Evolutionary conservation across 371 early-diverging fungal genomes (phyloP).

Genomic region (Cokeromyces recurvatus): DNA sequence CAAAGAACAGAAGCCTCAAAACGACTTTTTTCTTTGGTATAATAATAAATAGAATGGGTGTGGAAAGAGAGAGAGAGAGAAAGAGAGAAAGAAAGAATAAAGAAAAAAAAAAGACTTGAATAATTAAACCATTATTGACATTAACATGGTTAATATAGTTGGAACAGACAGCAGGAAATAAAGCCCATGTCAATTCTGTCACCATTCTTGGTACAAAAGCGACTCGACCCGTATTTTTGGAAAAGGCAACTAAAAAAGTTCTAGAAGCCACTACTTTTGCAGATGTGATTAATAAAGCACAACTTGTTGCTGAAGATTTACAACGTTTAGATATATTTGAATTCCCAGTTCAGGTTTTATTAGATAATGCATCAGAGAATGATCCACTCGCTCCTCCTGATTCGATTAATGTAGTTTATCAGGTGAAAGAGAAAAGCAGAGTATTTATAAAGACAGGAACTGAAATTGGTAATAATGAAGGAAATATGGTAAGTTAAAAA

Average conservation of each 20-base stretch:
- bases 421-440: constrained; percentile 66
- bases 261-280: constrained; percentile 56
- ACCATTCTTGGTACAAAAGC: constrained; percentile 39
- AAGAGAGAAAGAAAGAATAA: too few species aligned
- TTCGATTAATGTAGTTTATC: constrained; percentile 63
- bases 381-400: constrained; percentile 48
- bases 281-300: constrained; percentile 59
- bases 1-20: too few species aligned
- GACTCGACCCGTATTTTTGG: constrained; percentile 47
- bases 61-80: too few species aligned
- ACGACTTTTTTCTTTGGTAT: too few species aligned
- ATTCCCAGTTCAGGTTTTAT: constrained; percentile 54
- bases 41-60: too few species aligned
- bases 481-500: constrained; percentile 56
- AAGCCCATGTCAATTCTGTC: constrained; percentile 50
- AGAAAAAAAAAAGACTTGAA: too few species aligned
- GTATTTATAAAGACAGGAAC: constrained; percentile 77
- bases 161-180: constrained; percentile 28
- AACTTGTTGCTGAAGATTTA: constrained; percentile 60
- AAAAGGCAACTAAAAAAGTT: constrained; percentile 31
- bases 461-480: constrained; percentile 79
- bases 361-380: constrained; percentile 58
- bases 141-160: too few species aligned
- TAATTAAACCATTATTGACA: too few species aligned
- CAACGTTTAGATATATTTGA: constrained; percentile 69